Evolutionary conservation across 106 monocot genomes (phyloP).

Genomic region (Iris macrosiphon): DNA sequence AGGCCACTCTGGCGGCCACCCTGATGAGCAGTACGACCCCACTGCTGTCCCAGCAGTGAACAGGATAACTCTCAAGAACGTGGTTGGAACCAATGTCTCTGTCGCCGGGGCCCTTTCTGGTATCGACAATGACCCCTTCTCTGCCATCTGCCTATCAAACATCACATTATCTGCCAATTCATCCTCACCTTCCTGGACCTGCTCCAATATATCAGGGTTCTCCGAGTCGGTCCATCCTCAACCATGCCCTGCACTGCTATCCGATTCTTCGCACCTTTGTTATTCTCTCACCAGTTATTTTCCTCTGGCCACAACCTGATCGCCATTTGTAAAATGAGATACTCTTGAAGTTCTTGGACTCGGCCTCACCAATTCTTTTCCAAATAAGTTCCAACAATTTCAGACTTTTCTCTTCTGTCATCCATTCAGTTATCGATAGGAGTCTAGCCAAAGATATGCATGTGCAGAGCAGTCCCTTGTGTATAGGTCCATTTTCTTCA

Average conservation of each 20-base stretch:
- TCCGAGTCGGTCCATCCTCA: conserved; percentile 60
- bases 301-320: conserved; percentile 17
- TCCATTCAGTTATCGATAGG: too few species aligned
- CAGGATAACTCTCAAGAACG: conserved; percentile 53
- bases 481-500: too few species aligned
- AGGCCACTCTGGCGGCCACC: conserved; percentile 50
- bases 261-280: conserved; percentile 40
- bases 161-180: conserved; percentile 25
- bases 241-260: conserved; percentile 56
- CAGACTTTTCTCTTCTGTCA: too few species aligned
- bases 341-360: too few species aligned
- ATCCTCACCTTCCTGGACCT: conserved; percentile 46
- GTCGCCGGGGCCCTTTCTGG: conserved; percentile 58
- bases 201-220: conserved; percentile 65
- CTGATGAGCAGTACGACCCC: conserved; percentile 49
- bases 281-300: conserved; percentile 34
- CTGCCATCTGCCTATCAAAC: conserved; percentile 64
- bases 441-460: too few species aligned
- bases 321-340: background rate
- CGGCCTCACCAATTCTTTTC: too few species aligned
- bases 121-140: conserved; percentile 52
- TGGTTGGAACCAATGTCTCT: conserved; percentile 41
- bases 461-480: too few species aligned
- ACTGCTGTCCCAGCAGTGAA: conserved; percentile 44
- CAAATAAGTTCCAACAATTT: too few species aligned